A percentile compares a stretch with the other conserved stretches of the same genome.
Conservation (phyloP, 805 yeast genomes). For the Candida odintsovae region DNA sequence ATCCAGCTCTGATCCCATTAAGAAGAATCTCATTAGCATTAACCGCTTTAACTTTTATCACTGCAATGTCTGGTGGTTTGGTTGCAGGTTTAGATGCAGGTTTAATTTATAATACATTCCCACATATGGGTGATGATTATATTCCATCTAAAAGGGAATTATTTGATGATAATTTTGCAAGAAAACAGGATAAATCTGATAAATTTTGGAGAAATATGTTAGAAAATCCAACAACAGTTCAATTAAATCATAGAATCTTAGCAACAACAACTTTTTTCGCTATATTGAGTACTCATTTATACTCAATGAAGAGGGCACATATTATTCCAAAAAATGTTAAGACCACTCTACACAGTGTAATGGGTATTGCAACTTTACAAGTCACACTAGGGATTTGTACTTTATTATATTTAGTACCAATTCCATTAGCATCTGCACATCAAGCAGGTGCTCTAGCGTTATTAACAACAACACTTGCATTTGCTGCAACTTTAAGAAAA, state of each 20-base stretch:
- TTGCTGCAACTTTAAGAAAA: constrained; percentile 50
- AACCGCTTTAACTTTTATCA: constrained; percentile 66
- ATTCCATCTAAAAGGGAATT: constrained; percentile 75
- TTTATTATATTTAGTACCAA: constrained; percentile 82
- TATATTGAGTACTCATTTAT: constrained; percentile 65
- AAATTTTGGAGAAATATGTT: constrained; percentile 86
- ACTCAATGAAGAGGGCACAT: constrained; percentile 48
- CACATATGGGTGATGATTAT: constrained; percentile 87
- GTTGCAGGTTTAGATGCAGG: constrained; percentile 99
- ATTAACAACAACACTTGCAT: constrained; percentile 68
- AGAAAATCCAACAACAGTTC: constrained; percentile 96
- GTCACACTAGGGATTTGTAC: constrained; percentile 85
- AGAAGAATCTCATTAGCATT: constrained; percentile 52
- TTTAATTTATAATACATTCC: constrained; percentile 90
- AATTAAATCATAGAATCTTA: constrained; percentile 78
- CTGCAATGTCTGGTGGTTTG: constrained; percentile 97
- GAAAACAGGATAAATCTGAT: constrained; percentile 64
- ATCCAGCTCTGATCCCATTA: constrained; percentile 52
- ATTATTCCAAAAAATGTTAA: constrained; percentile 53
- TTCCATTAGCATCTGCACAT: constrained; percentile 88
- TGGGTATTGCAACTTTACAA: constrained; percentile 83
- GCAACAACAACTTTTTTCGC: constrained; percentile 78
- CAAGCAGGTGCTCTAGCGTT: constrained; percentile 95
- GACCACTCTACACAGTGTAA: constrained; percentile 53
- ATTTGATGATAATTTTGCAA: constrained; percentile 66